Evolutionary conservation across 2,329 filamentous ascomycete genomes (phyloP).

Genomic region (Penicillium sp.): DNA sequence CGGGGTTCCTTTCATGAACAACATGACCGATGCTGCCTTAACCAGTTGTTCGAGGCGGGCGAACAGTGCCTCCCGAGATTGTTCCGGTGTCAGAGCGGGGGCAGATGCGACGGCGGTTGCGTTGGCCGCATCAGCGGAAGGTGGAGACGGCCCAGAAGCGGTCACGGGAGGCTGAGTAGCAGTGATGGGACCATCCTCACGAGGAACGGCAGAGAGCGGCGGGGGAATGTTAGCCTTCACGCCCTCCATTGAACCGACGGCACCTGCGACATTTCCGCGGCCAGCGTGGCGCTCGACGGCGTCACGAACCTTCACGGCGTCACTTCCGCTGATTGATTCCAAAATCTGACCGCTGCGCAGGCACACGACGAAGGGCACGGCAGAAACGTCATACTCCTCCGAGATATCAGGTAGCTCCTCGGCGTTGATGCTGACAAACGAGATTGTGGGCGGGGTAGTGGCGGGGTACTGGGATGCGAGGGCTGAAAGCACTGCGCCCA

Average conservation of each 20-base stretch:
- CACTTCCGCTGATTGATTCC: constrained; percentile 85
- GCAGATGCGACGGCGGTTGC: constrained; percentile 24
- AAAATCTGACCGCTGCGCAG: constrained; percentile 71
- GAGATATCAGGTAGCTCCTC: constrained; percentile 91
- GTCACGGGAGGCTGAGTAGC: constrained; percentile 31
- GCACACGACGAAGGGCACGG: constrained; percentile 88
- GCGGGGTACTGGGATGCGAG: constrained; percentile 83
- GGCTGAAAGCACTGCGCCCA: constrained; percentile 79
- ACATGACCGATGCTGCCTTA: constrained; percentile 94
- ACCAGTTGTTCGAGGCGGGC: constrained; percentile 79
- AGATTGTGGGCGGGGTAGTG: constrained; percentile 63
- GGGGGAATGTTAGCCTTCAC: constrained; percentile 40
- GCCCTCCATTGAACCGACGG: constrained; percentile 22
- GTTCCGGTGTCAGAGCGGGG: constrained; percentile 40
- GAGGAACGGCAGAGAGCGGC: constrained; percentile 40
- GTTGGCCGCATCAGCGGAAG: constrained; percentile 25
- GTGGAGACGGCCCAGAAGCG: constrained; percentile 5
- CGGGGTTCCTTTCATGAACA: constrained; percentile 98
- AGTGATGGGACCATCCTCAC: constrained; percentile 32
- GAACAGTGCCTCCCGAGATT: constrained; percentile 79
- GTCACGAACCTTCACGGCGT: constrained; percentile 77
- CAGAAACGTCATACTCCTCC: constrained; percentile 89
- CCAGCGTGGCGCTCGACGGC: constrained; percentile 81
- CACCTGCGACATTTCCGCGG: constrained; percentile 29
- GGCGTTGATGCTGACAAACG: constrained; percentile 88